Percentiles rank a stretch among this genome's conserved stretches.
phyloP scores from a whole-genome alignment of 1,139 yeast genomes.

The Debaryomycetaceae sp. region DNA sequence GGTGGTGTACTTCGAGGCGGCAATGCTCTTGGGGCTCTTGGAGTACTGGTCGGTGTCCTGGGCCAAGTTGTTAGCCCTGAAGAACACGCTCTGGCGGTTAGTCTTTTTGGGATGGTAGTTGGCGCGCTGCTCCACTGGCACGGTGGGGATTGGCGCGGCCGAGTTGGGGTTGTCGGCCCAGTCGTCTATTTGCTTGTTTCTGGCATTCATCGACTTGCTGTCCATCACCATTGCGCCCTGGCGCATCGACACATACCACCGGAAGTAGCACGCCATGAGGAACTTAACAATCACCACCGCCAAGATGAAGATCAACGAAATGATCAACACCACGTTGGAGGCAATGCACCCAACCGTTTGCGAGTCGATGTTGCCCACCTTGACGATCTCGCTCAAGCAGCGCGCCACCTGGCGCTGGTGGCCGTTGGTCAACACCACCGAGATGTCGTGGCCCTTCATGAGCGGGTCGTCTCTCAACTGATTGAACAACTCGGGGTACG shows the following conservation, averaged over 20 bases:
- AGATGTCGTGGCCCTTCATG: conserved; percentile 74
- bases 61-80: conserved; percentile 26
- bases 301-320: conserved; percentile 79
- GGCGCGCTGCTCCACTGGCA: conserved; percentile 50
- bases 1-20: conserved; percentile 37
- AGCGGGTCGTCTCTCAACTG: conserved; percentile 51
- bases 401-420: conserved; percentile 68
- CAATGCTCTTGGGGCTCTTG: background rate
- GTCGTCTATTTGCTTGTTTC: conserved; percentile 64
- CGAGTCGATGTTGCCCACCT: conserved; percentile 85
- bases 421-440: conserved; percentile 67
- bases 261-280: conserved; percentile 80
- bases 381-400: conserved; percentile 82
- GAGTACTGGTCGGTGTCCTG: conserved; percentile 3
- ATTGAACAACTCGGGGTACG: conserved; percentile 70
- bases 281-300: conserved; percentile 76
- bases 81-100: conserved; percentile 44
- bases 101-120: conserved; percentile 39
- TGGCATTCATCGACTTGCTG: conserved; percentile 39
- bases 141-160: conserved; percentile 47
- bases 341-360: conserved; percentile 96
- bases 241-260: conserved; percentile 70
- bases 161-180: conserved; percentile 58
- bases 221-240: conserved; percentile 76
- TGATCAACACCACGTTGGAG: conserved; percentile 72